Evolutionary conservation across 352 stramenopile genomes (phyloP).

Genomic region (Globisporangium solare): DNA sequence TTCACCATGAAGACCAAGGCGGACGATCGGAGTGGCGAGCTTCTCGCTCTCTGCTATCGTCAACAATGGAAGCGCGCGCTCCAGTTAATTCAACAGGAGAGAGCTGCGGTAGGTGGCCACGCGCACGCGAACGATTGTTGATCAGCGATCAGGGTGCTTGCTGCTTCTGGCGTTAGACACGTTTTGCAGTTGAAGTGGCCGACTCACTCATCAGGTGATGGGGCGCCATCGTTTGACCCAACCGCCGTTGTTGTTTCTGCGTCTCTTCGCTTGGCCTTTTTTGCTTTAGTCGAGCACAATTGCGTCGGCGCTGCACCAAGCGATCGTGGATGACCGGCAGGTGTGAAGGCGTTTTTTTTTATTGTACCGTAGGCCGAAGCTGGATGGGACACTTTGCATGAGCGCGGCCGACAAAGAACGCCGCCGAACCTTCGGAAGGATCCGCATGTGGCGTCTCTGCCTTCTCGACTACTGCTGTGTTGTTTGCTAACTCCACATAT

Average conservation of each 20-base stretch:
- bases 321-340: constrained; percentile 15
- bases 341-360: no score
- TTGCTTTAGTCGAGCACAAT: constrained; percentile 18
- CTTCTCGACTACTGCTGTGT: no score
- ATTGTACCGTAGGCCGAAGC: neutral
- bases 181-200: neutral
- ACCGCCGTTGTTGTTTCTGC: constrained; percentile 4
- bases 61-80: constrained; percentile 30
- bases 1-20: constrained; percentile 19
- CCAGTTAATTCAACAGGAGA: constrained; percentile 7
- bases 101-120: neutral
- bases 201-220: no score
- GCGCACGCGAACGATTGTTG: no score
- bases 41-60: constrained; percentile 32
- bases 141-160: neutral
- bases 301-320: constrained; percentile 20
- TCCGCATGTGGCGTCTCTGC: neutral
- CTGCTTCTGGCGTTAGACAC: neutral
- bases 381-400: no score
- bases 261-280: constrained; percentile 1
- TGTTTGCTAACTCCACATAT: no score
- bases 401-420: neutral
- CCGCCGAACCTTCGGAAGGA: neutral
- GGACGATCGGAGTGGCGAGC: constrained; percentile 30
- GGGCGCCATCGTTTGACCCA: neutral